Base-by-base conservation (phyloP, 805 yeast genomes). In the Zygosaccharomyces bisporus region DNA sequence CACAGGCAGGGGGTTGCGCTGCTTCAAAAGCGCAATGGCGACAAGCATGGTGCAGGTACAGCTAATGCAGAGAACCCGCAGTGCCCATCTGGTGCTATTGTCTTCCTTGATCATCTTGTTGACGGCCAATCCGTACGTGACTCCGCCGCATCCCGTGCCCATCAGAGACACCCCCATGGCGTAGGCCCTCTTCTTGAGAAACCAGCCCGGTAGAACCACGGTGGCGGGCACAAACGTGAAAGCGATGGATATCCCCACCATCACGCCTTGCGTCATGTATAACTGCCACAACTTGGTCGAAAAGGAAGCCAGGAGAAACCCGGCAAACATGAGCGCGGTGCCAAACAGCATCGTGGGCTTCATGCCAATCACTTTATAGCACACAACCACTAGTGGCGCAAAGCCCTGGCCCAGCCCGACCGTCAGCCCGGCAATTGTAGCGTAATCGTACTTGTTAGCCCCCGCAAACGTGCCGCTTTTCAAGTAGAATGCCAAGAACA, bases 191-290 rank as follows among this genome's bases (percentile, higher is more conserved):
- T 67, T 80, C 51, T 76, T 80, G 34, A 76, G 62, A 58, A 85
- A 85, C 83, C 86, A 84, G 43, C 79, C 86, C 0, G 89, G 88
- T 19, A 84, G 55, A 10, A 83, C 62, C 2, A 79, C 71, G 16
- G 79, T 65, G 4, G 77, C 79, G 1, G 91, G 83, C 3, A 80
- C 70, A 41, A 78, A 75, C 27, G 80, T 67, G 12, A 79, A 58
- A 0, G 86, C 79, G 27, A 70, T 69, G 0, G 69, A 59, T 24
- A 75, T 56, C 24, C 88, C 84, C 42, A 73, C 74, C 34, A 84
- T 47, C 2, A 82, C 68, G 21, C 91, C 90, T 62, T 84, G 90
- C 5, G 86, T 77, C 32, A 81, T 60, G 54, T 74, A 81, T 10
- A 85, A 56, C 49, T 85, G 81, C 89, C 90, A 83, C 16, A 79